A percentile compares a stretch with the other conserved stretches of the same genome.
phyloP scores from a whole-genome alignment of 129 eudicot species.

The Sambucus nigra region DNA sequence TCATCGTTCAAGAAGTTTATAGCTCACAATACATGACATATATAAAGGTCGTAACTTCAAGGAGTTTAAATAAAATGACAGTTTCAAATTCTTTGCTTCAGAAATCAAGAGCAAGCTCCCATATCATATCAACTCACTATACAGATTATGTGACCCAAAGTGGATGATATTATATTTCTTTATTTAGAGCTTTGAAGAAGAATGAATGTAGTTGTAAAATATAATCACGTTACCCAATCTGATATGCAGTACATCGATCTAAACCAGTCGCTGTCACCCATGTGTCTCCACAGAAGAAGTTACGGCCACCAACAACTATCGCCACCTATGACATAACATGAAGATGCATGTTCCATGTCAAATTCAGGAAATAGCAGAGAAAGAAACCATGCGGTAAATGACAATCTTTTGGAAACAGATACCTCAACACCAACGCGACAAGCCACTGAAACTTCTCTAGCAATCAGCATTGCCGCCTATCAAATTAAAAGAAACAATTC shows the following conservation, averaged over 20 bases:
- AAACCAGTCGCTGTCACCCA: conserved; percentile 77
- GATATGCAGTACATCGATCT: conserved; percentile 89
- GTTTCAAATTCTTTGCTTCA: too few relatives aligned
- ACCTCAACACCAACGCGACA: conserved; percentile 90
- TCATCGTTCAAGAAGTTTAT: too few relatives aligned
- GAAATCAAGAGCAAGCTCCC: too few relatives aligned
- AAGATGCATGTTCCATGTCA: conserved; percentile 13
- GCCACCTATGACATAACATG: conserved; percentile 52
- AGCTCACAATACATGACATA: too few relatives aligned
- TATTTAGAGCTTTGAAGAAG: neutral
- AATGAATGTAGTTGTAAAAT: neutral
- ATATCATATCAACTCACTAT: too few relatives aligned
- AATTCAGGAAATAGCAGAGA: conserved; percentile 1
- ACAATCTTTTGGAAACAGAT: neutral
- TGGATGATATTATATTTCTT: too few relatives aligned
- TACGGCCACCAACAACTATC: conserved; percentile 94
- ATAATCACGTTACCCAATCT: conserved; percentile 57
- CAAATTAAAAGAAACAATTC: conserved; percentile 8
- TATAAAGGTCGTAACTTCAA: too few relatives aligned
- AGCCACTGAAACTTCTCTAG: conserved; percentile 83
- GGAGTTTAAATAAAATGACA: too few relatives aligned
- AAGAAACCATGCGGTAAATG: conserved; percentile 4
- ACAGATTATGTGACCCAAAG: neutral
- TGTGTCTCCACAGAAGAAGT: conserved; percentile 93
- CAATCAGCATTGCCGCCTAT: conserved; percentile 86